Evolutionary conservation across 305 asterid genomes (phyloP).

Genomic region (Fraxinus sp.): DNA sequence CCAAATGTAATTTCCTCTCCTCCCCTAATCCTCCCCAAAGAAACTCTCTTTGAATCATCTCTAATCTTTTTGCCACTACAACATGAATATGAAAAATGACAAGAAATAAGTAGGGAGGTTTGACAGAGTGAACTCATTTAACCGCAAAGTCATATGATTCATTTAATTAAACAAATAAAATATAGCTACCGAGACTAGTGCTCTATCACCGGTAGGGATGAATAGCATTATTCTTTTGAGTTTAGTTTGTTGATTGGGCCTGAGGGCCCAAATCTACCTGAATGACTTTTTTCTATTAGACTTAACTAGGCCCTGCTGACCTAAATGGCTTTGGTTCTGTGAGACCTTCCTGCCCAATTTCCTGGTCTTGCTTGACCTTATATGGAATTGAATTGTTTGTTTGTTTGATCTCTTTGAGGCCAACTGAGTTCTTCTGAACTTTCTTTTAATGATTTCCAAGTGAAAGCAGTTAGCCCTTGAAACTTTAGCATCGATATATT

Average conservation of each 20-base stretch:
- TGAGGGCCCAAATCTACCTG: background rate
- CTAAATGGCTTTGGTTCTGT: background rate
- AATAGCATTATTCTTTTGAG: too few relatives aligned
- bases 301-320: background rate
- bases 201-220: background rate
- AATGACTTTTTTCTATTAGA: background rate
- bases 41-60: too few relatives aligned
- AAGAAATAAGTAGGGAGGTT: background rate
- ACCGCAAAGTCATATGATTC: background rate
- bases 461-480: constrained; percentile 12
- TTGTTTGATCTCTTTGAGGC: background rate
- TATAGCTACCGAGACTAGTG: too few relatives aligned
- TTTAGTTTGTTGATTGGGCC: background rate
- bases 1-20: too few relatives aligned
- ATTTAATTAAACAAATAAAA: background rate
- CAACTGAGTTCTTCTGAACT: background rate
- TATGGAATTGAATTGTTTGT: background rate
- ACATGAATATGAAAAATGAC: too few relatives aligned
- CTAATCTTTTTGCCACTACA: too few relatives aligned
- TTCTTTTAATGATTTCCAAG: constrained; percentile 1
- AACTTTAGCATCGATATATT: constrained; percentile 13
- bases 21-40: too few relatives aligned
- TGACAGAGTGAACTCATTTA: background rate
- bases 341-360: background rate
- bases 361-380: background rate